These are phyloP conservation scores for Entomortierella lignicola DNA, from an alignment of 192 early-diverging fungal species.

Conservation along the genomic window DNA sequence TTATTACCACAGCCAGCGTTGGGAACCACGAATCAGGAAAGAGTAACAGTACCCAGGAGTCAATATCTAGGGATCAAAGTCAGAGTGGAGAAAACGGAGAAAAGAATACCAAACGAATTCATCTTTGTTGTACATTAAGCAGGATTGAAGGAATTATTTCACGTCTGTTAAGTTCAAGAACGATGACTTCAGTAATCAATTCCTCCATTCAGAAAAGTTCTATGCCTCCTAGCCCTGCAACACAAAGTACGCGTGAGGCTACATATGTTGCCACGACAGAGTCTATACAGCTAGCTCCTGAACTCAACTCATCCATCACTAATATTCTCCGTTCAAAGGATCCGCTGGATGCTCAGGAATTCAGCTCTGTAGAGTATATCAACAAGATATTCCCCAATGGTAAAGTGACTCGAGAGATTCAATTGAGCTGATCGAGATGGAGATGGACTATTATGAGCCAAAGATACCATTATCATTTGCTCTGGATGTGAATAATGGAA, in stretches of 20 bases:
- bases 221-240: slow-evolving; percentile 1
- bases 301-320: slow-evolving; percentile 68
- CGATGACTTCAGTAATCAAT: neutral
- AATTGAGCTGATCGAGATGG: neutral
- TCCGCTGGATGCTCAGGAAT: slow-evolving; percentile 75
- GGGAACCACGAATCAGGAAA: too few relatives aligned
- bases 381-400: slow-evolving; percentile 85
- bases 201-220: slow-evolving; percentile 1
- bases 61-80: too few relatives aligned
- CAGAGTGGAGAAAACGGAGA: too few relatives aligned
- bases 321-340: slow-evolving; percentile 67
- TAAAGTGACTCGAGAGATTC: slow-evolving; percentile 29
- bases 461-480: neutral
- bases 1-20: too few relatives aligned
- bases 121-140: too few relatives aligned
- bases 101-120: too few relatives aligned
- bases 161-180: neutral
- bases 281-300: slow-evolving; percentile 59
- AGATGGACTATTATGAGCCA: neutral
- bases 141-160: neutral
- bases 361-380: slow-evolving; percentile 81
- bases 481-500: neutral
- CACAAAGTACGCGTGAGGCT: neutral
- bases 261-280: slow-evolving; percentile 39
- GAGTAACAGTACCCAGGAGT: too few relatives aligned